Conservation (phyloP, 768 basidiomycete genomes). For the Pisolithus microcarpus region DNA sequence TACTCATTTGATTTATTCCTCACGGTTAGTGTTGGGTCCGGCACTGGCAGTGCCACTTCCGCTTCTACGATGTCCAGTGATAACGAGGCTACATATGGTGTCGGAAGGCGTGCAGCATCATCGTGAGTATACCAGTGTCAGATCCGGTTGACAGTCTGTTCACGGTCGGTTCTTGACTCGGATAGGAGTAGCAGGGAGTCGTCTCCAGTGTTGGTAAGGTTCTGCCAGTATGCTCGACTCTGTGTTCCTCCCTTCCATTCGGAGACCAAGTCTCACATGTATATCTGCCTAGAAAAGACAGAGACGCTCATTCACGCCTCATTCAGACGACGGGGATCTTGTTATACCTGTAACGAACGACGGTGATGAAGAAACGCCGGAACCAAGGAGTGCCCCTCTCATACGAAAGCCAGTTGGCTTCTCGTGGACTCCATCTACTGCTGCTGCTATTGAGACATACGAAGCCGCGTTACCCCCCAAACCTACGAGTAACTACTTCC, state of each 20-base stretch:
- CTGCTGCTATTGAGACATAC: conserved; percentile 24
- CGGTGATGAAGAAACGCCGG: conserved; percentile 38
- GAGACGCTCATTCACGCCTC: conserved; percentile 46
- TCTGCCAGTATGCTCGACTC: neutral
- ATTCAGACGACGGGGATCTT: conserved; percentile 43
- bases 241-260: neutral
- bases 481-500: conserved; percentile 30
- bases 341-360: conserved; percentile 33
- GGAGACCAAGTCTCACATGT: neutral
- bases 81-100: conserved; percentile 17
- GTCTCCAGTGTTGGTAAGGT: conserved; percentile 41
- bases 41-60: neutral
- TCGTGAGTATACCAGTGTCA: conserved; percentile 24
- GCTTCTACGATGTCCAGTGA: conserved; percentile 12
- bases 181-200: conserved; percentile 52
- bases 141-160: neutral
- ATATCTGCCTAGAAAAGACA: conserved; percentile 30
- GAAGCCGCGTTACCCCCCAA: conserved; percentile 19
- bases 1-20: too few species aligned
- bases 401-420: conserved; percentile 58
- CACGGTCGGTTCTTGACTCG: conserved; percentile 8
- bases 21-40: neutral
- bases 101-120: conserved; percentile 32
- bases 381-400: conserved; percentile 40
- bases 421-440: conserved; percentile 26